phyloP scores from a whole-genome alignment of 2,329 filamentous ascomycete species.

The Aspergillaceae sp. region DNA sequence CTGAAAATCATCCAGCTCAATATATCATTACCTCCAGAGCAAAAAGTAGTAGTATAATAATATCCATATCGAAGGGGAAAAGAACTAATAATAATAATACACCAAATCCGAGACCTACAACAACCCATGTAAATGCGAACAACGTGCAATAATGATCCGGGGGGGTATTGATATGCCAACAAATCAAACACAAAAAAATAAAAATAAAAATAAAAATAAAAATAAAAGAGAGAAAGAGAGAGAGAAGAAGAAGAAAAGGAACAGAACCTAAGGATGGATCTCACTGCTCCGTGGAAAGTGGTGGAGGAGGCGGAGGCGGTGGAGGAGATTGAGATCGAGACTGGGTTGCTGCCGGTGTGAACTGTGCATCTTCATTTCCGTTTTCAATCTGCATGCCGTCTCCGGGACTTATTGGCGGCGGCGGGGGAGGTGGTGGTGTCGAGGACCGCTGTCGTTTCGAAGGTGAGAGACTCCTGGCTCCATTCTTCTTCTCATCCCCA shows the following conservation, averaged over 20 bases:
- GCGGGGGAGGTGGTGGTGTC: conserved; percentile 29
- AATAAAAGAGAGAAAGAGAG: too few species aligned
- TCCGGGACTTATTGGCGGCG: conserved; percentile 21
- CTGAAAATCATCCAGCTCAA: too few species aligned
- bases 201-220: background rate
- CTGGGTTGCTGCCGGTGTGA: too few species aligned
- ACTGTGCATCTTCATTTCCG: conserved; percentile 1
- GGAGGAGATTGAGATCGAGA: conserved; percentile 11
- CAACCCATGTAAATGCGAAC: background rate
- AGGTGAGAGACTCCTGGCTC: conserved; percentile 35
- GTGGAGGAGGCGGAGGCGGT: conserved; percentile 25
- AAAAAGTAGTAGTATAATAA: background rate
- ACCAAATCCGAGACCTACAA: background rate
- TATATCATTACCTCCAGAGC: background rate
- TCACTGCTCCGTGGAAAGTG: conserved; percentile 17
- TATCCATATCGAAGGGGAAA: background rate
- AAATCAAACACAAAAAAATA: background rate
- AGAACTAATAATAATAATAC: too few species aligned
- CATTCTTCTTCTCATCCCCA: conserved; percentile 19
- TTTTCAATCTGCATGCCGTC: conserved; percentile 13
- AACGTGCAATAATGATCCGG: too few species aligned
- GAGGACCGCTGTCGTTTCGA: conserved; percentile 48
- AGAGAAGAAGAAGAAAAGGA: background rate
- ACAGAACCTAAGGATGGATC: background rate
- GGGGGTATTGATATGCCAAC: too few species aligned